Percentiles rank a stretch among this genome's conserved stretches.
These are phyloP conservation scores for Hanseniaspora mollemarum DNA, from an alignment of 805 yeast species.

Conservation along the genomic window DNA sequence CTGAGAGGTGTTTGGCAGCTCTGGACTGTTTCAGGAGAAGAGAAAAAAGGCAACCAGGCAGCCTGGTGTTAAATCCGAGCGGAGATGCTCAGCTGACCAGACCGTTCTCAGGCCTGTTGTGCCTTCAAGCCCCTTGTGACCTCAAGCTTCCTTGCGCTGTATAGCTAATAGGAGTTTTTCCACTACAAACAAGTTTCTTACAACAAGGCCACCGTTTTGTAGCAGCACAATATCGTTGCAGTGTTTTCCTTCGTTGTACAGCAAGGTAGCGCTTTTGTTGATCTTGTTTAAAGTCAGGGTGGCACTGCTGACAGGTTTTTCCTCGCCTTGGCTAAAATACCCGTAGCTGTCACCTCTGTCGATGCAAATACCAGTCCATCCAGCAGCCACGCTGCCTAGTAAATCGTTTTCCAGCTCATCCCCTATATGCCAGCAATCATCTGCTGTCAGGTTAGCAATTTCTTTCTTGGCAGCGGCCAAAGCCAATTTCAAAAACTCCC, in stretches of 20 bases:
- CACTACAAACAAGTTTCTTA: constrained; percentile 5
- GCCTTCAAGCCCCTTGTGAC: too few relatives aligned
- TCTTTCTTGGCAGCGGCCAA: constrained; percentile 24
- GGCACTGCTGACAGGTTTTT: background rate
- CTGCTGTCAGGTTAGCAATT: constrained; percentile 20
- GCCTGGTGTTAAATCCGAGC: too few relatives aligned
- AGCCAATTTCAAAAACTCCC: constrained; percentile 36
- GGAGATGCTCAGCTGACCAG: too few relatives aligned
- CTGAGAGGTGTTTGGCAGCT: too few relatives aligned
- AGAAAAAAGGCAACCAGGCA: too few relatives aligned
- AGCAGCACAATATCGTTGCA: constrained; percentile 4
- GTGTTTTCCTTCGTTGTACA: background rate
- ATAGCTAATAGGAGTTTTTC: background rate
- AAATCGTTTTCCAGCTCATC: constrained; percentile 49
- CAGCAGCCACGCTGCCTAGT: constrained; percentile 41
- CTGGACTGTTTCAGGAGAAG: too few relatives aligned
- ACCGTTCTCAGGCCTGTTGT: too few relatives aligned
- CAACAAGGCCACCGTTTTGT: constrained; percentile 1
- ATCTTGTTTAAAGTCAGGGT: constrained; percentile 5
- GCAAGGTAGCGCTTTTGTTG: background rate
- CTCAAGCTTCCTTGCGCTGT: background rate
- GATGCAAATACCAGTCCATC: constrained; percentile 50
- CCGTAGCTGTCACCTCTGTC: constrained; percentile 36
- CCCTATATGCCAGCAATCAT: constrained; percentile 52
- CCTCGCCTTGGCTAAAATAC: constrained; percentile 15